Percentiles rank a stretch among this genome's conserved stretches.
phyloP scores from a whole-genome alignment of 306 rosid species.

The apple (Malus domestica) region DNA sequence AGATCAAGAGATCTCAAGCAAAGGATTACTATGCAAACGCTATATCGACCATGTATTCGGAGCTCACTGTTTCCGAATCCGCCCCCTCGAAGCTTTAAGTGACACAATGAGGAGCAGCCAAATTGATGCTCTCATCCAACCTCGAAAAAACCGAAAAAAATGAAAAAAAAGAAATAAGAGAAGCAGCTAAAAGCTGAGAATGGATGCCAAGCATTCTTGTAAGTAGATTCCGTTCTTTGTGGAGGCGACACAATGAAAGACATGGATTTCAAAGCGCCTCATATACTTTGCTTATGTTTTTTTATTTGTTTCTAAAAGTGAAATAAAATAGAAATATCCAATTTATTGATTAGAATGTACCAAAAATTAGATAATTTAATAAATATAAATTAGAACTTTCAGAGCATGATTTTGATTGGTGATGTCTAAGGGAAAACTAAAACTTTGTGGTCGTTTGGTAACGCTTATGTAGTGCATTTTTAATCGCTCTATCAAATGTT shows the following conservation, averaged over 20 bases:
- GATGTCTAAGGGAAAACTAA: not conserved
- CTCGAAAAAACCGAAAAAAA: not conserved
- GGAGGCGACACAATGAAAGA: not conserved
- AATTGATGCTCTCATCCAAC: not conserved
- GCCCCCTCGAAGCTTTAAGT: slow-evolving; percentile 30
- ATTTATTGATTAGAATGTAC: not conserved
- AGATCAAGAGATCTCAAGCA: slow-evolving; percentile 94
- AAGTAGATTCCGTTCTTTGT: not conserved
- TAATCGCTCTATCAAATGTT: too few species aligned
- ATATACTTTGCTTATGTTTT: not conserved
- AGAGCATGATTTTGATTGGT: not conserved
- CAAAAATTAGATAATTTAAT: not conserved
- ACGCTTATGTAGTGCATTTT: too few species aligned
- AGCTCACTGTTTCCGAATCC: slow-evolving; percentile 53
- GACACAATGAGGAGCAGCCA: not conserved
- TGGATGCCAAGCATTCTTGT: not conserved
- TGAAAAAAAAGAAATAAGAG: not conserved
- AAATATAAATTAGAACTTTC: not conserved
- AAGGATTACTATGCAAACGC: slow-evolving; percentile 62
- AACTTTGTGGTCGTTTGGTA: too few species aligned
- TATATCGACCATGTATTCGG: slow-evolving; percentile 70
- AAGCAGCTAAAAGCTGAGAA: not conserved
- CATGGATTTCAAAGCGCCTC: not conserved
- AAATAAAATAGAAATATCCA: not conserved
- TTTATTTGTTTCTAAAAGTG: not conserved